Evolutionary conservation across 139 green algal genomes (phyloP).

Genomic region (Haematococcus lacustris): DNA sequence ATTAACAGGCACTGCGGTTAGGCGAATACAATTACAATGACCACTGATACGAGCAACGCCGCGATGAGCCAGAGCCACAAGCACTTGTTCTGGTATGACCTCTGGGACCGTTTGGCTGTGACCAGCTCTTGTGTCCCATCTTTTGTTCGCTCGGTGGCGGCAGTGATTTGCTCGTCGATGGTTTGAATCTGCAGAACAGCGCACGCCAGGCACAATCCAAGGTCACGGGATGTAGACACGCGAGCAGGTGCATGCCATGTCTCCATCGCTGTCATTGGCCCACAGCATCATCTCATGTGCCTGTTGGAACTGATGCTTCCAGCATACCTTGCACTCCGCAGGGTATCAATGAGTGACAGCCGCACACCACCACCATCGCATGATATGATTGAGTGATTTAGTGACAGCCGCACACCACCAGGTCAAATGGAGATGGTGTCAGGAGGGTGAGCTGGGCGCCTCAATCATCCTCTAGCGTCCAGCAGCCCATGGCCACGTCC

Average conservation of each 20-base stretch:
- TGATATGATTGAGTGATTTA: too few relatives aligned
- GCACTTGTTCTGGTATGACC: conserved; percentile 37
- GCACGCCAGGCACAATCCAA: neutral
- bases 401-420: too few relatives aligned
- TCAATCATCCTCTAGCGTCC: too few relatives aligned
- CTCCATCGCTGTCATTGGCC: neutral
- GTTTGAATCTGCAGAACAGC: conserved; percentile 12
- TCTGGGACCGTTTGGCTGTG: conserved; percentile 29
- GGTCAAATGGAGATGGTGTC: too few relatives aligned
- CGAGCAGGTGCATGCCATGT: neutral
- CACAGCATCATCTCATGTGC: neutral
- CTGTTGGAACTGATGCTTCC: neutral
- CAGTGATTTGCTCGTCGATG: conserved; percentile 40
- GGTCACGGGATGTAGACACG: neutral
- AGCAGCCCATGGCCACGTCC: neutral
- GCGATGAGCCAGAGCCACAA: conserved; percentile 41
- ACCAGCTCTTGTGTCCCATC: conserved; percentile 39
- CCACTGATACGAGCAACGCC: conserved; percentile 29
- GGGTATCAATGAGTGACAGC: too few relatives aligned
- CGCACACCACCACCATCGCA: too few relatives aligned
- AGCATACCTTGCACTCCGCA: neutral
- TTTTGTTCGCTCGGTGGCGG: conserved; percentile 36
- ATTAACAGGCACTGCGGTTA: conserved; percentile 10
- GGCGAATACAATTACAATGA: conserved; percentile 41
- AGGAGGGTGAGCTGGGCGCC: too few relatives aligned